Conservation (phyloP, 176 grass and related monocot genomes). For the Oryza nivara region DNA sequence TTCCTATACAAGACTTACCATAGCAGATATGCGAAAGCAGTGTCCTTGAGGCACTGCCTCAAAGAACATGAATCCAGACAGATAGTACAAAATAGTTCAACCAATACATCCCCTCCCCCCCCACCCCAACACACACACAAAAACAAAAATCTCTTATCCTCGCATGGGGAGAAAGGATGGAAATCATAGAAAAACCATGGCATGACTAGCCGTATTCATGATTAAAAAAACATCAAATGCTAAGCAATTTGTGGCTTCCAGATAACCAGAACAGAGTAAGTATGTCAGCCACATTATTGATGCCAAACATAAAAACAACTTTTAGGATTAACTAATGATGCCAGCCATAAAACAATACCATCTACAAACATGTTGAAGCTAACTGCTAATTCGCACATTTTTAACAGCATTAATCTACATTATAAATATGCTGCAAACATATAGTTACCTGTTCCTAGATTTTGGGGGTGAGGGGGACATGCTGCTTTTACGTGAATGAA, state of each 20-base stretch:
- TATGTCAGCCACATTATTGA: not conserved
- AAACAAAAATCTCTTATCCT: not conserved
- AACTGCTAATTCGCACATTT: constrained; percentile 10
- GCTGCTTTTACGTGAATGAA: constrained; percentile 55
- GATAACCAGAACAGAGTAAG: constrained; percentile 21
- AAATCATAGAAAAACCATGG: constrained; percentile 6
- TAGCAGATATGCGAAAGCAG: constrained; percentile 8
- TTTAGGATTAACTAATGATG: not conserved
- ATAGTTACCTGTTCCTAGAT: constrained; percentile 67
- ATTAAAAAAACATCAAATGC: constrained; percentile 24
- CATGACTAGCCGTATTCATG: constrained; percentile 15
- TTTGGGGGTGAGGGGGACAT: constrained; percentile 70
- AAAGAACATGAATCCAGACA: constrained; percentile 21
- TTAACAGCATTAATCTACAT: constrained; percentile 24
- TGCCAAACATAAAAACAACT: constrained; percentile 5
- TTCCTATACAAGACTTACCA: constrained; percentile 17
- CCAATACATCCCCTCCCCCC: not conserved
- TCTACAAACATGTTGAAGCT: constrained; percentile 8
- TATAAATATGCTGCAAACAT: constrained; percentile 8
- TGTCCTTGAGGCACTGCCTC: not conserved
- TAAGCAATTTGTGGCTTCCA: not conserved
- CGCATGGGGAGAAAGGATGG: not conserved
- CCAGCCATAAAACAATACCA: constrained; percentile 22
- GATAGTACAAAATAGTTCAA: constrained; percentile 6
- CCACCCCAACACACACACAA: not conserved